phyloP scores from a whole-genome alignment of 441 rosid species.

The Aquilaria agallochum region DNA sequence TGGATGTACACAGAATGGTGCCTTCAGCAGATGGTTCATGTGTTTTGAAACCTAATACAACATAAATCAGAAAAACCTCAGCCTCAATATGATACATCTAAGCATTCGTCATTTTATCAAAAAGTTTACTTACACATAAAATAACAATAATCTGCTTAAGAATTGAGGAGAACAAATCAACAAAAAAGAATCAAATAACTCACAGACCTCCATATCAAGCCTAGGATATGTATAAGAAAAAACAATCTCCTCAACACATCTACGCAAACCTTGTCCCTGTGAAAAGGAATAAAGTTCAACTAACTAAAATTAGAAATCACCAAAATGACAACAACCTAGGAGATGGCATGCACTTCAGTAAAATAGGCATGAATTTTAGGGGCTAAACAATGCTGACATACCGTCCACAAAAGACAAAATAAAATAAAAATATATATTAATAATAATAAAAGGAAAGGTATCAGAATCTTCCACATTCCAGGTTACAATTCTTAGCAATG shows the following conservation, averaged over 20 bases:
- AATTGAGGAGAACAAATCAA: too few species aligned
- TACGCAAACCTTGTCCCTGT: slow-evolving; percentile 63
- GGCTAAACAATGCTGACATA: too few species aligned
- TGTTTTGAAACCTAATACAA: slow-evolving; percentile 76
- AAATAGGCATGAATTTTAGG: too few species aligned
- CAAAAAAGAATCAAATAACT: not conserved
- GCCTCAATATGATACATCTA: not conserved
- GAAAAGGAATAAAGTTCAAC: slow-evolving; percentile 10
- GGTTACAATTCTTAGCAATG: too few species aligned
- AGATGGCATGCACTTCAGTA: too few species aligned
- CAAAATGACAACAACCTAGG: too few species aligned
- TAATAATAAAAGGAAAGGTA: too few species aligned
- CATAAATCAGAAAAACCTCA: not conserved
- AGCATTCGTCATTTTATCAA: not conserved
- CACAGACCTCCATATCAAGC: slow-evolving; percentile 84
- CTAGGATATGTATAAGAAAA: slow-evolving; percentile 87
- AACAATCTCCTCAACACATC: slow-evolving; percentile 86
- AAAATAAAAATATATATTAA: too few species aligned
- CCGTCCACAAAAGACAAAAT: too few species aligned
- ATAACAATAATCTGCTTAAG: too few species aligned
- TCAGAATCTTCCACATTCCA: too few species aligned
- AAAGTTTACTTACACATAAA: too few species aligned
- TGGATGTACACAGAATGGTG: slow-evolving; percentile 96
- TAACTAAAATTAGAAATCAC: slow-evolving; percentile 6
- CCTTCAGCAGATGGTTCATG: slow-evolving; percentile 97